Evolutionary conservation across 2,329 filamentous ascomycete genomes (phyloP), one percentile per base, ranked within the genome.

Genomic region (Xylariaceae sp.): DNA sequence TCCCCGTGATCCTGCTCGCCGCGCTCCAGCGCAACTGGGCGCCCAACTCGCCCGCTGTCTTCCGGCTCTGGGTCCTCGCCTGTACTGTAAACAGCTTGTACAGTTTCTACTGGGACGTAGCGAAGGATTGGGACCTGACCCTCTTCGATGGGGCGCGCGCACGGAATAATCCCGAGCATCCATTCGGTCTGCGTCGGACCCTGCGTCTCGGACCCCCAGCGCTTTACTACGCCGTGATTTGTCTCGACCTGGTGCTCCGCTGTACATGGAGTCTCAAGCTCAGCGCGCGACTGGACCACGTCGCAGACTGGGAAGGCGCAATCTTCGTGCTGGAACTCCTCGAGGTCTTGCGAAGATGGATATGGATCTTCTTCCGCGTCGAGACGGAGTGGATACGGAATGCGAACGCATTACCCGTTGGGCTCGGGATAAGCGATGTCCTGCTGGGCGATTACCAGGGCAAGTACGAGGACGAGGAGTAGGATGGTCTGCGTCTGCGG

Each of bases 81-180:
- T 88, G 90, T 35, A 77, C 91, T 39, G 71, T 94, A 68, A 97
- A 99, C 74, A 95, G 90, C 11, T 79, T 89, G 50, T 99, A 96
- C 76, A 92, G 89, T n/a, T 97, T 97, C 78, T 99, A 94, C 80
- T 99, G 94, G 94, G 94, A 99, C 70, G 86, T 97, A 35, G 82
- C 90, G 57, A 94, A 92, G 77, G 94, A 99, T 78, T 99, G 94
- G 94, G 94, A 97, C 71, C 80, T 99, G 63, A 90, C 88, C 0
- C 80, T 97, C 11, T 89, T 97, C 70, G 84, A 88, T 2, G 73
- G 79, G 1, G 72, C 77, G 11, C 75, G 75, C 44, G 79, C 84
- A 62, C 83, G 88, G 1, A 62, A 61, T 13, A 61, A 50, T 23
- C 60, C 81, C 1, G 84, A 88, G 30, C 83, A 92, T 67, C 84